Base-by-base conservation (phyloP, 306 rosid genomes). In the Echinosophora koreensis region DNA sequence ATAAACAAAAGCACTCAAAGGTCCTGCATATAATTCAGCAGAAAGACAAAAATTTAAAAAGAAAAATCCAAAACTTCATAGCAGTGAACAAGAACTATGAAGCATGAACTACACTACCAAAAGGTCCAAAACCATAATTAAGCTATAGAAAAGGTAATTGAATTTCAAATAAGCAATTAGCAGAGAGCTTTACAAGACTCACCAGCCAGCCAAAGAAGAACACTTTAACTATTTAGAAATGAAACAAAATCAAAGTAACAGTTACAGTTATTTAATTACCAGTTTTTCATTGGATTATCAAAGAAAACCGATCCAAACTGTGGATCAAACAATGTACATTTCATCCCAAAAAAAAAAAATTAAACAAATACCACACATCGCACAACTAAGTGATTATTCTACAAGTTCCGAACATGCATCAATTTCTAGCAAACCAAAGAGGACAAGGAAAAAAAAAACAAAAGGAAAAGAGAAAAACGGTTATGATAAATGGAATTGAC, bases 401-500 rank as follows among this genome's bases (percentile, higher is more conserved):
- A 28, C 44, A 14, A 13, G 22, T 78, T 57, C 70, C 8, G 56
- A 71, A 14, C 46, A 27, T 30, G 39, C 8, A 17, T 17, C 63
- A 51, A 70, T 68, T 58, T 71, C 72, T 13, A 2, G 16, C n/a
- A 62, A 62, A 44, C 50, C 59, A 65, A 69, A 73, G 5, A 77
- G 44, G 11, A 59, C 54, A 18, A n/a, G n/a, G n/a, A n/a, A n/a
- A 4, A 2, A 35, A 61, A n/a, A 61, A 34, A 32, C 30, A 5
- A 4, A 42, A 30, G 4, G 15, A 2, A 6, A n/a, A 7, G 50
- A 34, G 50, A 64, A 7, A 4, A 62, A 66, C 52, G 22, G 62
- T 69, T 55, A 13, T n/a, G 47, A 80, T 44, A 28, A 34, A 57
- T 34, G 49, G 65, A 67, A 79, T 67, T 75, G 11, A 90, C 99